phyloP scores from a whole-genome alignment of 2,329 filamentous ascomycete genomes.

The Dactylellina drechsleri region DNA sequence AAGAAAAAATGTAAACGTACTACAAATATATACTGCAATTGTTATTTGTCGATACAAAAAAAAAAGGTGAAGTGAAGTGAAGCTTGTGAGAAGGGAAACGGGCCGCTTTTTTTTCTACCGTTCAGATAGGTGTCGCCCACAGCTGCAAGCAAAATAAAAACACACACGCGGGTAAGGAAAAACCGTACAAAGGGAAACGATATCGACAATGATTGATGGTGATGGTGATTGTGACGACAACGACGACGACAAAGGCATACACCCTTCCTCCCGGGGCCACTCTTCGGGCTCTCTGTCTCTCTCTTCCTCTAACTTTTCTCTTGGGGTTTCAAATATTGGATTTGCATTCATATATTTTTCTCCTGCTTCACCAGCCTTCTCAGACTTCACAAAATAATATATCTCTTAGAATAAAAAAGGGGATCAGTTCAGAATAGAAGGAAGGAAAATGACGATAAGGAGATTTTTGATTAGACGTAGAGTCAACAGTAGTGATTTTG shows the following conservation, averaged over 20 bases:
- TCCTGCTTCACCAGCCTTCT: constrained; percentile 19
- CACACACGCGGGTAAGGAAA: constrained; percentile 28
- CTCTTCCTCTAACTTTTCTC: constrained; percentile 24
- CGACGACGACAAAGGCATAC: constrained; percentile 27
- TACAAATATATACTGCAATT: constrained; percentile 54
- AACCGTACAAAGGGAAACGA: constrained; percentile 51
- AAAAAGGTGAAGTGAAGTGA: constrained; percentile 5
- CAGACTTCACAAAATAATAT: constrained; percentile 24
- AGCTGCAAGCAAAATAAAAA: constrained; percentile 2
- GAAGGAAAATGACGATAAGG: constrained; percentile 34
- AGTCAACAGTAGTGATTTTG: constrained; percentile 36
- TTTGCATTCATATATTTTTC: constrained; percentile 18
- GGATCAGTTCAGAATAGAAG: constrained; percentile 43
- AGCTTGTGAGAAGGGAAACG: constrained; percentile 1
- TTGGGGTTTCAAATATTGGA: neutral
- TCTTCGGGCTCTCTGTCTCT: neutral
- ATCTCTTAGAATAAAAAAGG: constrained; percentile 19
- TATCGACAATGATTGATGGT: constrained; percentile 12
- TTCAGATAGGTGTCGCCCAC: constrained; percentile 1
- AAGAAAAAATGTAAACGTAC: constrained; percentile 39
- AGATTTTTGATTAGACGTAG: constrained; percentile 51
- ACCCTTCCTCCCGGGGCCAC: constrained; percentile 4
- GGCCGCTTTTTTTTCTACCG: constrained; percentile 5
- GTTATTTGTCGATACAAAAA: constrained; percentile 50
- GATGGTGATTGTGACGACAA: constrained; percentile 6